A percentile compares a stretch with the other conserved stretches of the same genome.
phyloP scores from a whole-genome alignment of 2,329 filamentous ascomycete species.

The Xylariales sp. region DNA sequence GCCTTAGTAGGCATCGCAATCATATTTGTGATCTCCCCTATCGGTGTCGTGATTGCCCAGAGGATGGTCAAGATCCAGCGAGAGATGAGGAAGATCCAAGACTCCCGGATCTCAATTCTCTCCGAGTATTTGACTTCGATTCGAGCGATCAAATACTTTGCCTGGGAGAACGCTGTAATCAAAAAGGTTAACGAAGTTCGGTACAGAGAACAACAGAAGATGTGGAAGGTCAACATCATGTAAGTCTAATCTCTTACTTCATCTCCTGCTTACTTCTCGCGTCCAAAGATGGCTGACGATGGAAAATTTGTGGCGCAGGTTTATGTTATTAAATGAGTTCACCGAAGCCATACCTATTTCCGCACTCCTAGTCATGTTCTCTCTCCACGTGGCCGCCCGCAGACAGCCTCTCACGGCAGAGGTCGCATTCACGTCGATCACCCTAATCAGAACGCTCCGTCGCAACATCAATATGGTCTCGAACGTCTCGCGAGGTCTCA shows the following conservation, averaged over 20 bases:
- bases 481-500: conserved; percentile 34
- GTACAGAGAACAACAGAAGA: conserved; percentile 44
- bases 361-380: conserved; percentile 50
- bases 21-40: conserved; percentile 41
- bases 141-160: conserved; percentile 56
- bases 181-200: conserved; percentile 47
- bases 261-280: no score
- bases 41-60: conserved; percentile 45
- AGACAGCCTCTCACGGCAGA: conserved; percentile 46
- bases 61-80: conserved; percentile 46
- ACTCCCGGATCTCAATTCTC: conserved; percentile 53
- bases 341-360: conserved; percentile 48
- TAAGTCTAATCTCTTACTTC: conserved; percentile 25
- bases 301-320: no score
- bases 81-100: conserved; percentile 50
- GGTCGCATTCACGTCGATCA: conserved; percentile 52
- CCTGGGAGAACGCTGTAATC: conserved; percentile 51
- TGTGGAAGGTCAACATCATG: conserved; percentile 49
- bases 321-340: conserved; percentile 37
- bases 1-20: conserved; percentile 46
- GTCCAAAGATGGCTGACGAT: no score
- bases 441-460: conserved; percentile 48
- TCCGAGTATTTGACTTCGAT: conserved; percentile 56
- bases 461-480: conserved; percentile 48
- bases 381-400: conserved; percentile 43